A percentile compares a stretch with the other conserved stretches of the same genome.
Evolutionary conservation across 2,329 filamentous ascomycete genomes (phyloP).

Genomic region (Gnomoniopsis smithogilvyi): DNA sequence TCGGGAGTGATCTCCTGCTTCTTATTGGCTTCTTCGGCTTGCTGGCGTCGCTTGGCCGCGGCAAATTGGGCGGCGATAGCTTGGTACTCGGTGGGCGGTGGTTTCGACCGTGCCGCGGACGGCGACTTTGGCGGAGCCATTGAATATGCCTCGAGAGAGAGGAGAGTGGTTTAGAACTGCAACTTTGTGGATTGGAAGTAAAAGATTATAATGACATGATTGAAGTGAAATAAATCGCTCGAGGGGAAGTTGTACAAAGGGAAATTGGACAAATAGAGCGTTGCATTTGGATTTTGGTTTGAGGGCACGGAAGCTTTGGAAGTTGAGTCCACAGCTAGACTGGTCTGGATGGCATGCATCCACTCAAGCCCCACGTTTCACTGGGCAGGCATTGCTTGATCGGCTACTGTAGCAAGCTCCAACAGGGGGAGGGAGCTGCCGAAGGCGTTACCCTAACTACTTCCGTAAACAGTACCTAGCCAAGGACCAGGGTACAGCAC

Average conservation of each 20-base stretch:
- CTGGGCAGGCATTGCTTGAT: not conserved
- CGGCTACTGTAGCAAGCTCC: no score
- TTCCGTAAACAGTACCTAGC: no score
- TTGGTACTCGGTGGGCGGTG: constrained; percentile 43
- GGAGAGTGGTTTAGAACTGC: not conserved
- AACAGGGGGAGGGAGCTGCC: not conserved
- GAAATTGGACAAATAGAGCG: constrained; percentile 5
- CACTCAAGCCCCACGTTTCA: constrained; percentile 10
- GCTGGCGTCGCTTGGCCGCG: constrained; percentile 49
- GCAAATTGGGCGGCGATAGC: constrained; percentile 52
- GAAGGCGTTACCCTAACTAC: not conserved
- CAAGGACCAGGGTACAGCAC: no score
- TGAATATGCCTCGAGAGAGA: constrained; percentile 9
- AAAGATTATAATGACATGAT: constrained; percentile 13
- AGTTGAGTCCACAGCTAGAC: not conserved
- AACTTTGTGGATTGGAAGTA: not conserved
- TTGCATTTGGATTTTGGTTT: not conserved
- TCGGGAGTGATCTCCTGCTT: constrained; percentile 18
- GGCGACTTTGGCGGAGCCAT: constrained; percentile 27
- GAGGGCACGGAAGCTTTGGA: not conserved
- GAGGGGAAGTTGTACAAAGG: constrained; percentile 1
- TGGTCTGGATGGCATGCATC: not conserved
- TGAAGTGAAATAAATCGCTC: constrained; percentile 13
- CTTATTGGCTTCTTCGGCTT: constrained; percentile 36
- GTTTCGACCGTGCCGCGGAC: constrained; percentile 20